Percentiles rank a stretch among this genome's conserved stretches.
Evolutionary conservation across 805 yeast genomes (phyloP).

Genomic region (Brettanomyces sp.): DNA sequence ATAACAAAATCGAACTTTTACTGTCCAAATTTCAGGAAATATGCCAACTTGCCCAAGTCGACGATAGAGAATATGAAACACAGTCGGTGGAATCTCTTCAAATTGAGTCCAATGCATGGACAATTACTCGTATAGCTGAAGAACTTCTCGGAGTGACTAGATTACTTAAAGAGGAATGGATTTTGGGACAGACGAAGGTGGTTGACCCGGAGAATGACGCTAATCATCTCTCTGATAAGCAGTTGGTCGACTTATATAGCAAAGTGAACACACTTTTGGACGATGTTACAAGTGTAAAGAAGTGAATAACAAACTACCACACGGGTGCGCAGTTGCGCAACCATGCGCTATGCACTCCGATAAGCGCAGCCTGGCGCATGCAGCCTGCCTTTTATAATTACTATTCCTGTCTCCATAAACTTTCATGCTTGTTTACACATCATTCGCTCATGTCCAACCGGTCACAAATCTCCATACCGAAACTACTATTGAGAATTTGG

Average conservation of each 20-base stretch:
- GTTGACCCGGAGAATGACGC: conserved; percentile 9
- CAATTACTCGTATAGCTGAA: conserved; percentile 42
- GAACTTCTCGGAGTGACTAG: conserved; percentile 42
- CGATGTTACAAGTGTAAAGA: conserved; percentile 9
- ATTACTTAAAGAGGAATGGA: conserved; percentile 46
- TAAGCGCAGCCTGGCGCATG: too few species aligned
- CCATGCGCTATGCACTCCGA: too few species aligned
- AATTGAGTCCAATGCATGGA: conserved; percentile 43
- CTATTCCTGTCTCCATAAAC: too few species aligned
- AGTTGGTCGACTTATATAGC: conserved; percentile 22
- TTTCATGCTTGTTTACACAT: too few species aligned
- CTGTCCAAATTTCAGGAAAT: conserved; percentile 45
- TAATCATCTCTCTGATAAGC: conserved; percentile 16
- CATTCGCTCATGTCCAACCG: too few species aligned
- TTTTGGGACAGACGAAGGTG: conserved; percentile 39
- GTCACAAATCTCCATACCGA: conserved; percentile 6
- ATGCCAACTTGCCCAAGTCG: conserved; percentile 33
- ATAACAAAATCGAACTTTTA: conserved; percentile 40
- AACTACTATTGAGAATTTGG: conserved; percentile 6
- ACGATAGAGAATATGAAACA: conserved; percentile 25
- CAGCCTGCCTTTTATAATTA: too few species aligned
- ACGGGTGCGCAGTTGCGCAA: too few species aligned
- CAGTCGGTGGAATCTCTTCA: conserved; percentile 46
- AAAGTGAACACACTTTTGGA: conserved; percentile 27
- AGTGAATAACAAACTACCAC: background rate